Evolutionary conservation across 1,139 yeast genomes (phyloP).

Genomic region (Kodamaea ohmeri): DNA sequence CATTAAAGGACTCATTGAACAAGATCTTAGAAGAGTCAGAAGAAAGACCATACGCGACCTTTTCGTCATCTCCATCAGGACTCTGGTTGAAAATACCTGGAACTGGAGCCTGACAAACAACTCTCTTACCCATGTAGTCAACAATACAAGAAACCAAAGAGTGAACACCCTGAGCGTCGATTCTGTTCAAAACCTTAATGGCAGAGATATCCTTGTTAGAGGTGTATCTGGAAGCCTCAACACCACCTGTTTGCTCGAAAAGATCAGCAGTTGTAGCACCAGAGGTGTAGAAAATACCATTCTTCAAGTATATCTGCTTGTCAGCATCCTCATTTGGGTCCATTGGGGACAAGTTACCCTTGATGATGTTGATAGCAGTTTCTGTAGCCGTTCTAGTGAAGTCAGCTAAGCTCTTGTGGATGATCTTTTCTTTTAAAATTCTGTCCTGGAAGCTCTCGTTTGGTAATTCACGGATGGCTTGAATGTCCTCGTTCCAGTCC

Average conservation of each 20-base stretch:
- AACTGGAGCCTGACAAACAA: constrained; percentile 92
- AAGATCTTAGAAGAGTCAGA: constrained; percentile 56
- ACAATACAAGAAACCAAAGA: constrained; percentile 79
- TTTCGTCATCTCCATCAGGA: constrained; percentile 27
- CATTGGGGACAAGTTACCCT: constrained; percentile 75
- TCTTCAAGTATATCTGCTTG: constrained; percentile 67
- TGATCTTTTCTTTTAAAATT: constrained; percentile 69
- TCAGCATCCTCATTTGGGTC: constrained; percentile 67
- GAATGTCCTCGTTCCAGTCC: constrained; percentile 93
- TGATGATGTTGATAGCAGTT: constrained; percentile 75
- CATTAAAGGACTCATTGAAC: constrained; percentile 49
- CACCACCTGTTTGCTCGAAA: constrained; percentile 69
- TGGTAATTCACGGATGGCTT: constrained; percentile 73
- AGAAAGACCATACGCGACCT: constrained; percentile 71
- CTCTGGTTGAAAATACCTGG: constrained; percentile 82
- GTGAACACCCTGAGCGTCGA: constrained; percentile 63
- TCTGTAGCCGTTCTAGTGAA: constrained; percentile 73
- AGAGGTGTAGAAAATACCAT: constrained; percentile 83
- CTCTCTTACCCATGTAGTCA: constrained; percentile 84
- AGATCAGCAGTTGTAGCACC: constrained; percentile 61
- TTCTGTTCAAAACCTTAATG: constrained; percentile 63
- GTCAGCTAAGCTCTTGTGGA: constrained; percentile 71
- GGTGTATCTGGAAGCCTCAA: constrained; percentile 82
- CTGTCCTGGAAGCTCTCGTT: constrained; percentile 59
- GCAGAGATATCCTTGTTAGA: constrained; percentile 77